phyloP scores from a whole-genome alignment of 2,329 filamentous ascomycete genomes.

The Epichloe gansuensis region DNA sequence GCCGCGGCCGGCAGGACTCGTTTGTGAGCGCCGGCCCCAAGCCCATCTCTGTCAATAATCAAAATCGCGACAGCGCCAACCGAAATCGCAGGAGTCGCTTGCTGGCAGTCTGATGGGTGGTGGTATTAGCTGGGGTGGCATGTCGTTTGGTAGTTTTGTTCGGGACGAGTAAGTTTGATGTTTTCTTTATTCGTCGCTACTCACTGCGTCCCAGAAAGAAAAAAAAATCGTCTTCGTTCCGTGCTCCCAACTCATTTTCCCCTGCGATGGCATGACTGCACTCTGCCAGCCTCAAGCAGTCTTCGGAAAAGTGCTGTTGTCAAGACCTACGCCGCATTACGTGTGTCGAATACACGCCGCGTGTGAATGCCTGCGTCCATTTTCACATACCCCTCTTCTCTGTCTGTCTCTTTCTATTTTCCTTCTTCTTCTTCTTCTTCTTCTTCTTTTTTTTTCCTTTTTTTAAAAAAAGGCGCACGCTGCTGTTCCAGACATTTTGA shows the following conservation, averaged over 20 bases:
- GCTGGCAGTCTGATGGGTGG: constrained; percentile 61
- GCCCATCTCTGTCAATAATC: constrained; percentile 54
- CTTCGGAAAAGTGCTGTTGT: no score
- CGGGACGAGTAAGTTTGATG: constrained; percentile 74
- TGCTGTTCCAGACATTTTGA: neutral
- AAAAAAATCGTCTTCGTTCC: no score
- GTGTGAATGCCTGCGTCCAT: no score
- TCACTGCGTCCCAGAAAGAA: neutral
- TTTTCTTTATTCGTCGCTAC: neutral
- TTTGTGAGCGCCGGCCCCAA: constrained; percentile 54
- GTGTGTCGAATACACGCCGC: no score
- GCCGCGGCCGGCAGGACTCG: constrained; percentile 50
- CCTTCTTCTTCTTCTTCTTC: neutral
- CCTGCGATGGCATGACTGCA: constrained; percentile 10
- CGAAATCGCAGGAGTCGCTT: constrained; percentile 49
- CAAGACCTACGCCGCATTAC: no score
- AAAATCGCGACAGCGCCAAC: constrained; percentile 46
- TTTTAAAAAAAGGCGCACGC: no score
- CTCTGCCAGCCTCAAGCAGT: constrained; percentile 2
- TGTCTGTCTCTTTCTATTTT: neutral
- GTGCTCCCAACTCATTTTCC: no score
- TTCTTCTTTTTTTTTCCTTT: neutral
- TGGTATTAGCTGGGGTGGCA: constrained; percentile 93
- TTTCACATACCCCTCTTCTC: neutral
- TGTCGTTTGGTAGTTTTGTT: constrained; percentile 94